Evolutionary conservation across 129 eudicot genomes (phyloP), one percentile per base, ranked within the genome.

Genomic region (Centella asiatica): DNA sequence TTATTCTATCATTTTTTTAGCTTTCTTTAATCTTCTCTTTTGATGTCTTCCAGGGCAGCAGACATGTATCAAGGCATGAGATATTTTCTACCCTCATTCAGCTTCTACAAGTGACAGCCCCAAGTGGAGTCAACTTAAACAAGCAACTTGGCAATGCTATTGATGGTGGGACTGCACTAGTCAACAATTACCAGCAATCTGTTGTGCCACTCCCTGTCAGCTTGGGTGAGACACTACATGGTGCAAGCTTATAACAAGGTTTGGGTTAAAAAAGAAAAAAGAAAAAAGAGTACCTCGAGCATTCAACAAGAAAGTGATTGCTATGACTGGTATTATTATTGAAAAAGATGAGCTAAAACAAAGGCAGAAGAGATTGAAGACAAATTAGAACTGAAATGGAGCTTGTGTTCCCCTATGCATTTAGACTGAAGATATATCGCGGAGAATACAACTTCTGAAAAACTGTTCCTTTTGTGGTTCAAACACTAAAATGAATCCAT

Each of bases 21-120:
- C 0, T 28, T 19, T 15, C 26, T 68, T 26, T n/a, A n/a, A 13
- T 33, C 27, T 34, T 1, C 0, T 11, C 34, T n/a, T 45, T 60
- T 18, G 39, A 40, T 65, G 49, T 36, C 48, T 71, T 55, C 28
- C 81, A 90, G 97, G 93, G 69, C 13, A 80, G 73, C 55, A 67
- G 79, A 44, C 93, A 64, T 63, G 87, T 86, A 49, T 76, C 89
- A 4, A 83, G 95, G 45, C 88, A 86, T 61, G 94, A 90, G 72
- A 80, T 90, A 64, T 90, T 85, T 60, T 72, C 79, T 31, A 85
- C 95, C 28, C 95, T 90, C 60, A 80, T 85, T 69, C 95, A 90
- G 44, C 86, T 90, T 39, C 64, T 90, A 69, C 86, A 83, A 62
- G 72, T 78, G 48, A 70, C 78, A 46, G 72, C 66, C n/a, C 31